These are phyloP conservation scores for Kwoniella dendrophila DNA, from an alignment of 768 basidiomycete species.

Conservation along the genomic window DNA sequence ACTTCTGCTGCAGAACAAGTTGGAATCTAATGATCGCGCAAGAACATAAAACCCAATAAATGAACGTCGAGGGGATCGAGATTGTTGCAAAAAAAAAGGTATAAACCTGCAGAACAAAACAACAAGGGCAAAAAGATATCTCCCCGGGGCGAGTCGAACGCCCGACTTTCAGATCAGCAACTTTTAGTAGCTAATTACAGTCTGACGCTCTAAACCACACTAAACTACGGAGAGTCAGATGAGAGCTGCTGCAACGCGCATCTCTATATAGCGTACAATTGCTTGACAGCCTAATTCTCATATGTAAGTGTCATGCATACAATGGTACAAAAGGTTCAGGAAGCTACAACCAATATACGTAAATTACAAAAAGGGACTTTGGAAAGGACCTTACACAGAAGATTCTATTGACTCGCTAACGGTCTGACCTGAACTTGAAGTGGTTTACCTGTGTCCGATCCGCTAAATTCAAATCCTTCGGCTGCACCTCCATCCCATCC, in stretches of 20 bases:
- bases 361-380: not conserved
- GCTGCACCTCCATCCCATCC: not conserved
- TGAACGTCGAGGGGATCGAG: not conserved
- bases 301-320: not conserved
- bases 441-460: conserved; percentile 1
- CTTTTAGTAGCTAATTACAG: conserved; percentile 26
- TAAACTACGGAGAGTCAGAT: conserved; percentile 30
- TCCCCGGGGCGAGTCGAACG: conserved; percentile 33
- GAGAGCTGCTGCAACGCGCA: not conserved
- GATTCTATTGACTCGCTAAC: not conserved
- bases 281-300: not conserved
- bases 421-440: not conserved
- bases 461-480: conserved; percentile 2
- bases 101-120: not conserved
- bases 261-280: not conserved
- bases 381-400: no score
- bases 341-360: no score
- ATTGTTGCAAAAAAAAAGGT: not conserved
- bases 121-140: conserved; percentile 14
- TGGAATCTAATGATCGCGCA: not conserved
- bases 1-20: no score
- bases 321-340: no score
- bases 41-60: not conserved
- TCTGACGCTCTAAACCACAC: conserved; percentile 34
- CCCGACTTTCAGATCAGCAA: conserved; percentile 32